A percentile compares a stretch with the other conserved stretches of the same genome.
phyloP scores from a whole-genome alignment of 257 asterid species.

The Striga asiatica region DNA sequence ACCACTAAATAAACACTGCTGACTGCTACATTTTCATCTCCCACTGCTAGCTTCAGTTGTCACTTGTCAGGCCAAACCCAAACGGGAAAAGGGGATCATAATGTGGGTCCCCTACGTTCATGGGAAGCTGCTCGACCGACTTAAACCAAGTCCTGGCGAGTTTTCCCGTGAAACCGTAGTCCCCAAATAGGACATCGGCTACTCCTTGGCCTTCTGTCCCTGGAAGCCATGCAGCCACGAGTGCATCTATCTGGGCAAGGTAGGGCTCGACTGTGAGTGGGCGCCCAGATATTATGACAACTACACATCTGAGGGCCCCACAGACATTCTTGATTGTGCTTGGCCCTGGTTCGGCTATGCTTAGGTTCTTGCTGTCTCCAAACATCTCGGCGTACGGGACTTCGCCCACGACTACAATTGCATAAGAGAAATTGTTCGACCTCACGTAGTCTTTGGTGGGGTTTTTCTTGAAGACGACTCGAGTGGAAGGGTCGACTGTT shows the following conservation, averaged over 20 bases:
- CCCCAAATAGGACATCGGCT: constrained; percentile 45
- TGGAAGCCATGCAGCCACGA: constrained; percentile 61
- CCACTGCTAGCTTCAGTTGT: constrained; percentile 19
- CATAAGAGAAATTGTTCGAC: constrained; percentile 31
- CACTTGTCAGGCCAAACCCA: constrained; percentile 34
- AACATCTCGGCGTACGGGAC: constrained; percentile 31
- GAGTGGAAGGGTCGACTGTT: constrained; percentile 38
- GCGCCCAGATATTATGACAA: constrained; percentile 30
- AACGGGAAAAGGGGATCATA: constrained; percentile 52
- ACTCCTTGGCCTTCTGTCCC: constrained; percentile 60
- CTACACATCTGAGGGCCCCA: constrained; percentile 30
- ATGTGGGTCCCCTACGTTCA: constrained; percentile 53
- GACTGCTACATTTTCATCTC: not conserved
- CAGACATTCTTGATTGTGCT: constrained; percentile 32
- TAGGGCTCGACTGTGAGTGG: constrained; percentile 42
- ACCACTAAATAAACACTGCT: too few species aligned
- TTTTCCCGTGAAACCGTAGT: constrained; percentile 48
- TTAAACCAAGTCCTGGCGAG: constrained; percentile 55
- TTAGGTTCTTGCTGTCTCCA: constrained; percentile 40
- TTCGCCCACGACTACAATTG: constrained; percentile 51
- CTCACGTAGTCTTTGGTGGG: constrained; percentile 23
- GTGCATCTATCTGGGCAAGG: constrained; percentile 32
- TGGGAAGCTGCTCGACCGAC: constrained; percentile 47
- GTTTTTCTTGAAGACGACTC: constrained; percentile 24
- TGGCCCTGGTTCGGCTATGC: constrained; percentile 27